phyloP scores from a whole-genome alignment of 2,329 filamentous ascomycete genomes.

The Clonostachys solani region DNA sequence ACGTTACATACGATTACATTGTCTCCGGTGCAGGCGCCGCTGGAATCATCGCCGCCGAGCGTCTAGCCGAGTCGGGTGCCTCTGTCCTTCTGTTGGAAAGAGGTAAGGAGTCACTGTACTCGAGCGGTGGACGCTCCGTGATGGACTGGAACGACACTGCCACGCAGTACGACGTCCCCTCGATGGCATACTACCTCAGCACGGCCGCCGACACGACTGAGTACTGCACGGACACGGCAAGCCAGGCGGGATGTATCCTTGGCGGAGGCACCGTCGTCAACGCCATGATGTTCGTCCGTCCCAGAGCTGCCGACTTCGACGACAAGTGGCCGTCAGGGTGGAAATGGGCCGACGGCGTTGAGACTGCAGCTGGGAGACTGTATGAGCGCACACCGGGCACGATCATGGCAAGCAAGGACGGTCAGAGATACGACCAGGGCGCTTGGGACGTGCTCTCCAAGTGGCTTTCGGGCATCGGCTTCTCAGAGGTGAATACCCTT shows the following conservation, averaged over 20 bases:
- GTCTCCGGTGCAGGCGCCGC: conserved; percentile 14
- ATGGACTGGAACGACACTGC: conserved; percentile 58
- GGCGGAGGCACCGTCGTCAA: conserved; percentile 63
- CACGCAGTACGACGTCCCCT: conserved; percentile 67
- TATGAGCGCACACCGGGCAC: conserved; percentile 51
- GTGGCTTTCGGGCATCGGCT: conserved; percentile 56
- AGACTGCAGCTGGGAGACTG: conserved; percentile 50
- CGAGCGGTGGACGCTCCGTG: conserved; percentile 57
- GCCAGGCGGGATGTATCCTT: conserved; percentile 55
- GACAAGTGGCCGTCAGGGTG: conserved; percentile 64
- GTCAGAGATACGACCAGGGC: conserved; percentile 60
- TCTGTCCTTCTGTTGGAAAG: conserved; percentile 60
- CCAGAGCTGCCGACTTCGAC: conserved; percentile 61
- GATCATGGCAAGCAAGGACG: conserved; percentile 59
- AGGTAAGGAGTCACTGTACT: conserved; percentile 53
- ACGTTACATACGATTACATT: conserved; percentile 13
- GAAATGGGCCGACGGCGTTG: conserved; percentile 50
- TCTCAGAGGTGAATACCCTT: conserved; percentile 58
- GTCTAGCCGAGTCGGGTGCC: conserved; percentile 58
- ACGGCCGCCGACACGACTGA: background rate
- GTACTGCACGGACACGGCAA: conserved; percentile 12
- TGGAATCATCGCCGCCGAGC: conserved; percentile 15
- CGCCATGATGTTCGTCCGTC: conserved; percentile 64
- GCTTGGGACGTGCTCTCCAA: conserved; percentile 58
- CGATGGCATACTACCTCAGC: conserved; percentile 50